Evolutionary conservation across 805 yeast genomes (phyloP).

Genomic region (Hagleromyces aurorensis): DNA sequence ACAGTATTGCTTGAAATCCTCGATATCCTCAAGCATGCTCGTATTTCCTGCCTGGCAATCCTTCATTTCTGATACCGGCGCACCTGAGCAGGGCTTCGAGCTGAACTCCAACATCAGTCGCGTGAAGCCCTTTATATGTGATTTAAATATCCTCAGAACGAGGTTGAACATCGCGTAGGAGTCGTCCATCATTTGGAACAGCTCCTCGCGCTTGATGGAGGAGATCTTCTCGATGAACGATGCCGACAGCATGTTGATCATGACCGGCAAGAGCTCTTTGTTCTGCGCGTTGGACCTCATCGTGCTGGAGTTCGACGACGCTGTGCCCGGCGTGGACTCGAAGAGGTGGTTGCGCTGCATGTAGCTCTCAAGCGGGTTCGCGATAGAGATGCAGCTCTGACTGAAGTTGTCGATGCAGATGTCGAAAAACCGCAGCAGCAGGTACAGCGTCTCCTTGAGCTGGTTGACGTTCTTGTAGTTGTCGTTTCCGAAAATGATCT

Average conservation of each 20-base stretch:
- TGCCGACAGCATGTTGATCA: conserved; percentile 21
- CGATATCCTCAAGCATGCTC: conserved; percentile 4
- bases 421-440: conserved; percentile 26
- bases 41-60: not conserved
- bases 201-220: conserved; percentile 8
- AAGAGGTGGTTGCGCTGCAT: conserved; percentile 10
- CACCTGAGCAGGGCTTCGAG: too few species aligned
- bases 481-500: conserved; percentile 6
- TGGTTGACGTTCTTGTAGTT: conserved; percentile 10
- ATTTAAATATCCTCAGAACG: conserved; percentile 15
- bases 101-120: conserved; percentile 12
- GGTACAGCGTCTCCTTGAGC: conserved; percentile 22
- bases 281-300: conserved; percentile 7
- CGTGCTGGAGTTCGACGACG: conserved; percentile 4
- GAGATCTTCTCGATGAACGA: conserved; percentile 19
- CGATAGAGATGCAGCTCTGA: conserved; percentile 17
- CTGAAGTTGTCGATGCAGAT: conserved; percentile 19
- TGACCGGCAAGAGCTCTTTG: conserved; percentile 12
- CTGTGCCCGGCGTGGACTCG: conserved; percentile 1
- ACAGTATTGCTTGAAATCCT: conserved; percentile 12
- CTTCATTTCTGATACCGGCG: too few species aligned
- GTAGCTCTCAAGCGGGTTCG: conserved; percentile 22
- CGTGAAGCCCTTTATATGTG: conserved; percentile 13
- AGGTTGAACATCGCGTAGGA: conserved; percentile 19
- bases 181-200: conserved; percentile 13